A percentile compares a stretch with the other conserved stretches of the same genome.
These are phyloP conservation scores for Aureobasidium sp. DNA, from an alignment of 2,329 filamentous ascomycete genomes.

Conservation along the genomic window DNA sequence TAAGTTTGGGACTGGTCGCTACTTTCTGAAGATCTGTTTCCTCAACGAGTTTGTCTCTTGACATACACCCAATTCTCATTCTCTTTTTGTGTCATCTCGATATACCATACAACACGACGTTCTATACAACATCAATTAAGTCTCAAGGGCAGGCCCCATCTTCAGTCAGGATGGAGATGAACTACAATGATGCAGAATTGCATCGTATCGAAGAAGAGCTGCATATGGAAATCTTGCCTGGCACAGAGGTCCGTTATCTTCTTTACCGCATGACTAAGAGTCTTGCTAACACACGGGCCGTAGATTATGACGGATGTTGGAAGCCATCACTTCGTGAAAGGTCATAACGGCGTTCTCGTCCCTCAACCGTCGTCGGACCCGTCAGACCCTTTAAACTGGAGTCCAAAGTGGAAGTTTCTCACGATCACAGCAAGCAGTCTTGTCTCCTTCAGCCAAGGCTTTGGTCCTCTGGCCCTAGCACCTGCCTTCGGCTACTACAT, in stretches of 20 bases:
- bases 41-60: no score
- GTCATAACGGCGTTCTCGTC: slow-evolving; percentile 52
- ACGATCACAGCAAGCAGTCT: slow-evolving; percentile 52
- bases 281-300: not conserved
- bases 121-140: not conserved
- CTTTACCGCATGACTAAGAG: not conserved
- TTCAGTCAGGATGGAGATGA: slow-evolving; percentile 50
- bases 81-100: not conserved
- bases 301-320: slow-evolving; percentile 66
- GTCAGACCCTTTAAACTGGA: slow-evolving; percentile 57
- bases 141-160: not conserved
- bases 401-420: slow-evolving; percentile 51
- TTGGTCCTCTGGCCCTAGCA: slow-evolving; percentile 61
- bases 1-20: no score
- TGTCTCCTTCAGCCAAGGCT: slow-evolving; percentile 59
- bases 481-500: slow-evolving; percentile 69
- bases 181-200: slow-evolving; percentile 46
- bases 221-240: slow-evolving; percentile 59
- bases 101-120: no score
- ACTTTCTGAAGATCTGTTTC: no score
- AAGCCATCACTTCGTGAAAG: slow-evolving; percentile 70
- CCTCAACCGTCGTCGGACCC: slow-evolving; percentile 55
- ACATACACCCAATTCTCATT: no score
- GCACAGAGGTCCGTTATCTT: slow-evolving; percentile 48
- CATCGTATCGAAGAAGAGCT: slow-evolving; percentile 58